Evolutionary conservation across 148 eudicot genomes (phyloP).

Genomic region (Rhododendron ferrugineum): DNA sequence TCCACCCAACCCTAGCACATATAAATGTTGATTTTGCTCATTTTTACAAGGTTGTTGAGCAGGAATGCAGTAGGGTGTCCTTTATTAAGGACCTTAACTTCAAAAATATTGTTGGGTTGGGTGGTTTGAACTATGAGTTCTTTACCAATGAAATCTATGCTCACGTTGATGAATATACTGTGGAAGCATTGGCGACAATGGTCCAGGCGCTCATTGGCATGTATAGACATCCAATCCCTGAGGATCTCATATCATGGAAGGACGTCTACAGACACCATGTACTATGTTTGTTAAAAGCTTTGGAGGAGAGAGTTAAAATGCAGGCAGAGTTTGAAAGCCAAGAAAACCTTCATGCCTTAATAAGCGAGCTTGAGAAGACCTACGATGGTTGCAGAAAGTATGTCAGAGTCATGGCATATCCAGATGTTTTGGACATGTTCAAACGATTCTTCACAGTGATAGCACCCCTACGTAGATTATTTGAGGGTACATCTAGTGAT

Average conservation of each 20-base stretch:
- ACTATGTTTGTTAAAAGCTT: slow-evolving; percentile 35
- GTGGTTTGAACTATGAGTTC: slow-evolving; percentile 46
- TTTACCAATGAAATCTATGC: slow-evolving; percentile 60
- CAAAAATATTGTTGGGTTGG: slow-evolving; percentile 70
- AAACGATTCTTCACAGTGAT: slow-evolving; percentile 57
- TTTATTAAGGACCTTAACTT: slow-evolving; percentile 70
- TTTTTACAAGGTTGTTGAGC: slow-evolving; percentile 58
- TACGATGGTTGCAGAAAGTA: slow-evolving; percentile 60
- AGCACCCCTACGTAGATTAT: slow-evolving; percentile 30
- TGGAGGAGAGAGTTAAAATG: slow-evolving; percentile 44
- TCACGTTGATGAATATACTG: slow-evolving; percentile 63
- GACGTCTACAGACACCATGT: slow-evolving; percentile 65
- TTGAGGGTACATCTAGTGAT: slow-evolving; percentile 30
- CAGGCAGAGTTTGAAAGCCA: slow-evolving; percentile 33
- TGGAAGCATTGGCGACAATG: slow-evolving; percentile 81
- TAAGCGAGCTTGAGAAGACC: slow-evolving; percentile 70
- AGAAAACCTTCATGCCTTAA: slow-evolving; percentile 42
- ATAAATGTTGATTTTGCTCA: slow-evolving; percentile 27
- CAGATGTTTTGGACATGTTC: slow-evolving; percentile 39
- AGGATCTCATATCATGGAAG: slow-evolving; percentile 52
- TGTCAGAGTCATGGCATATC: slow-evolving; percentile 45
- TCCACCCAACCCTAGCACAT: slow-evolving; percentile 18
- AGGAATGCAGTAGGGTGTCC: slow-evolving; percentile 70
- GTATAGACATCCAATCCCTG: slow-evolving; percentile 29
- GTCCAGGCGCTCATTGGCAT: slow-evolving; percentile 52